Evolutionary conservation across 2,329 filamentous ascomycete species (phyloP).

Genomic region (Xylariaceae sp.): DNA sequence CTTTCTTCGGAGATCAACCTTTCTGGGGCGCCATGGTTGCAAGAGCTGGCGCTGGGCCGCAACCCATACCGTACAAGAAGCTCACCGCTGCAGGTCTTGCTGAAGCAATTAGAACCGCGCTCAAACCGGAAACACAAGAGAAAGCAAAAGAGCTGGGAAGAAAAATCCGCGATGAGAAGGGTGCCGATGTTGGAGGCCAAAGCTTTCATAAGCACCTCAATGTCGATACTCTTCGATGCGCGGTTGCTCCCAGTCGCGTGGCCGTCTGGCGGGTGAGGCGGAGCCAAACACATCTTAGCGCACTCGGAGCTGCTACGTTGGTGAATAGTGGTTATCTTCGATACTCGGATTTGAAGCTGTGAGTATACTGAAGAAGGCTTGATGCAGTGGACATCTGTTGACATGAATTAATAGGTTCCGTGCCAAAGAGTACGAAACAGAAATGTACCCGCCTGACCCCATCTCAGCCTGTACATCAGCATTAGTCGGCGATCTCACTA

Average conservation of each 20-base stretch:
- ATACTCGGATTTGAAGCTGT: constrained; percentile 70
- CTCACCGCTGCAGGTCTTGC: constrained; percentile 64
- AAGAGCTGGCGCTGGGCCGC: constrained; percentile 66
- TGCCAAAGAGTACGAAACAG: constrained; percentile 66
- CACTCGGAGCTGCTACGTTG: constrained; percentile 67
- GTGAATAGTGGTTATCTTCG: constrained; percentile 61
- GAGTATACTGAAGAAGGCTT: constrained; percentile 33
- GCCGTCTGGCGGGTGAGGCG: constrained; percentile 73
- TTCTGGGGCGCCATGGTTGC: constrained; percentile 80
- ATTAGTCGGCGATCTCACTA: constrained; percentile 75
- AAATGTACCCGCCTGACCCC: constrained; percentile 74
- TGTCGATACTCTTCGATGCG: constrained; percentile 63
- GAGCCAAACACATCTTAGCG: constrained; percentile 63
- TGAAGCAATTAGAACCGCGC: constrained; percentile 56
- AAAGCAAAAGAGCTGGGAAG: constrained; percentile 56
- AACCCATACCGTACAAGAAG: constrained; percentile 64
- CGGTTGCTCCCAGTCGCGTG: constrained; percentile 60
- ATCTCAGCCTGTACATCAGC: constrained; percentile 73
- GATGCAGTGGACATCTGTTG: constrained; percentile 1
- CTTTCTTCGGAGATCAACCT: constrained; percentile 82
- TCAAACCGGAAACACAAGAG: constrained; percentile 55
- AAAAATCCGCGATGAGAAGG: constrained; percentile 63
- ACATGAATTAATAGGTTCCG: constrained; percentile 41
- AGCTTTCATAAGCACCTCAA: constrained; percentile 70
- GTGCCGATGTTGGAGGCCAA: constrained; percentile 58